Evolutionary conservation across 2,329 filamentous ascomycete genomes (phyloP).

Genomic region (Berkeleyomyces rouxiae): DNA sequence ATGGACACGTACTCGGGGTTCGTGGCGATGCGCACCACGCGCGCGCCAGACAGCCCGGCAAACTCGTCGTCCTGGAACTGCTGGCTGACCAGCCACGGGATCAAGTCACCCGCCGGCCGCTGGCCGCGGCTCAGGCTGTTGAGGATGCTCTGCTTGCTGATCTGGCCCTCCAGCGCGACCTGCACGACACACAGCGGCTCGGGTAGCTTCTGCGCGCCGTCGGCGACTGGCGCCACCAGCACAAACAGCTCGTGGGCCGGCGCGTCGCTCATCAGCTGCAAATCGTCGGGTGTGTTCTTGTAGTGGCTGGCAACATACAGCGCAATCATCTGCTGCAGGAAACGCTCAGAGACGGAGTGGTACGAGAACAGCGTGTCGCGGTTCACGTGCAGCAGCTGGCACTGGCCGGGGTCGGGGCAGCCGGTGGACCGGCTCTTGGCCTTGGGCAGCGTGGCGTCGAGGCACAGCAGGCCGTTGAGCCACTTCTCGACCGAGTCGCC

Average conservation of each 20-base stretch:
- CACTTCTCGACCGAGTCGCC: conserved; percentile 89
- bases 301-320: conserved; percentile 95
- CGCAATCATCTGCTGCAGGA: conserved; percentile 95
- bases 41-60: conserved; percentile 77
- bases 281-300: conserved; percentile 93
- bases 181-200: conserved; percentile 93
- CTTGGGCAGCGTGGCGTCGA: conserved; percentile 78
- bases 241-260: conserved; percentile 94
- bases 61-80: conserved; percentile 98
- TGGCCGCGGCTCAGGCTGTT: conserved; percentile 80
- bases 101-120: conserved; percentile 78
- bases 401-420: conserved; percentile 78
- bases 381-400: conserved; percentile 85
- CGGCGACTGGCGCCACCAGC: conserved; percentile 69
- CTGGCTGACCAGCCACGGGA: conserved; percentile 93
- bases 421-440: conserved; percentile 55
- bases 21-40: conserved; percentile 86
- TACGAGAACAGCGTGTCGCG: conserved; percentile 96
- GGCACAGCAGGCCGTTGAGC: conserved; percentile 84
- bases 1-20: conserved; percentile 84
- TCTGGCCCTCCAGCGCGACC: conserved; percentile 83
- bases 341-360: conserved; percentile 91
- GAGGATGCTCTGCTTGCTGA: conserved; percentile 81
- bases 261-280: conserved; percentile 97
- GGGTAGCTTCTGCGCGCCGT: conserved; percentile 61